These are phyloP conservation scores for Salvia splendens DNA, from an alignment of 257 asterid genomes.

Conservation along the genomic window DNA sequence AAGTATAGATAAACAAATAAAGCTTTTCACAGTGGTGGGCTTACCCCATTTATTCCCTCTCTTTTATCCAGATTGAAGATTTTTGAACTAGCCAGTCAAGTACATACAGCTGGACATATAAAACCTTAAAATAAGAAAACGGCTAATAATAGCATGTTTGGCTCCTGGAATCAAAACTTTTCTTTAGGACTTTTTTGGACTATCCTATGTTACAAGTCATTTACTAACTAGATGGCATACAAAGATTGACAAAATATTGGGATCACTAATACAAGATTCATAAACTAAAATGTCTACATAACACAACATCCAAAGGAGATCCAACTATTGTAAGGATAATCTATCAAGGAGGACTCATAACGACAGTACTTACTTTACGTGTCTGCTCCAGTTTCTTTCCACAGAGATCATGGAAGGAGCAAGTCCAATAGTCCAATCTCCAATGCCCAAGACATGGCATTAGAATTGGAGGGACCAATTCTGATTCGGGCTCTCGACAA, in stretches of 20 bases:
- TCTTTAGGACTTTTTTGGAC: neutral
- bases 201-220: conserved; percentile 5
- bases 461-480: neutral
- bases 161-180: neutral
- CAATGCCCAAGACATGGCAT: neutral
- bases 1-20: neutral
- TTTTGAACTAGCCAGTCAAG: neutral
- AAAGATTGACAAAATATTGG: conserved; percentile 1
- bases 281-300: conserved; percentile 12
- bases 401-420: neutral
- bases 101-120: neutral
- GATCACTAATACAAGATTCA: conserved; percentile 24
- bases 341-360: conserved; percentile 1
- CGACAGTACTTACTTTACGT: neutral
- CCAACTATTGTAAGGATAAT: neutral
- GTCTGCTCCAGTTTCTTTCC: conserved; percentile 3
- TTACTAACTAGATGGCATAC: conserved; percentile 20
- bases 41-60: neutral
- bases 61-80: neutral
- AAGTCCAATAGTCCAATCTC: conserved; percentile 5
- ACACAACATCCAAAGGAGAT: conserved; percentile 18
- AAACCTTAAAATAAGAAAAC: conserved; percentile 3
- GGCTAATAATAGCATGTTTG: neutral
- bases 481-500: neutral
- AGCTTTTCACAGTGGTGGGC: neutral